Conservation (phyloP, 1,284 basidiomycete genomes). For the Rhodotorula mucilaginosa region DNA sequence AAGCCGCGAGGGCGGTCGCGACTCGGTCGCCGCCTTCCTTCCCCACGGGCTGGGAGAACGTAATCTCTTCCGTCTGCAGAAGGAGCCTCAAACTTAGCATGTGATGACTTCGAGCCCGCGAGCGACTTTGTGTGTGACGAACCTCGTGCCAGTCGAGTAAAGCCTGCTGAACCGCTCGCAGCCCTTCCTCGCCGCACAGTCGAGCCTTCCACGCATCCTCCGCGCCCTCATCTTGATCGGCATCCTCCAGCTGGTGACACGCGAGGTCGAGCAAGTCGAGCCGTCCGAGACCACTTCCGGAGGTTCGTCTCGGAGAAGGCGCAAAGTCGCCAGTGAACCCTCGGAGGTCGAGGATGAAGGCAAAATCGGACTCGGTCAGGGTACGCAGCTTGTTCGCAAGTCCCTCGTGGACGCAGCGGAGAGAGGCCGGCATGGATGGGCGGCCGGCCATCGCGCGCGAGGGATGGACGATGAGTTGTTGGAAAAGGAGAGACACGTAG, state of each 20-base stretch:
- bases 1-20: neutral
- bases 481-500: conserved; percentile 1
- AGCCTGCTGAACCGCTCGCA: neutral
- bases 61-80: neutral
- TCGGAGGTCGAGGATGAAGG: conserved; percentile 28
- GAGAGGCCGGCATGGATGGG: too few relatives aligned
- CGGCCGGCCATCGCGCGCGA: neutral
- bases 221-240: neutral
- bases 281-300: neutral
- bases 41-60: neutral
- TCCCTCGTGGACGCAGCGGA: neutral
- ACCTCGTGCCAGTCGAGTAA: neutral
- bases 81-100: neutral
- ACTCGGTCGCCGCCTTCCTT: neutral
- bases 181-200: neutral
- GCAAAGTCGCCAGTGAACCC: neutral
- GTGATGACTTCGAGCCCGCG: too few relatives aligned
- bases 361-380: conserved; percentile 11
- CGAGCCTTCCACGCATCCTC: neutral
- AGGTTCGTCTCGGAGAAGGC: neutral
- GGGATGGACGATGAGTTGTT: conserved; percentile 3
- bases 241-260: neutral
- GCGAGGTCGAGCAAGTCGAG: neutral
- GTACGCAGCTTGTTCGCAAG: neutral
- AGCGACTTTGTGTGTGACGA: too few relatives aligned